Evolutionary conservation across 768 basidiomycete genomes (phyloP).

Genomic region (Kwoniella bestiolae): DNA sequence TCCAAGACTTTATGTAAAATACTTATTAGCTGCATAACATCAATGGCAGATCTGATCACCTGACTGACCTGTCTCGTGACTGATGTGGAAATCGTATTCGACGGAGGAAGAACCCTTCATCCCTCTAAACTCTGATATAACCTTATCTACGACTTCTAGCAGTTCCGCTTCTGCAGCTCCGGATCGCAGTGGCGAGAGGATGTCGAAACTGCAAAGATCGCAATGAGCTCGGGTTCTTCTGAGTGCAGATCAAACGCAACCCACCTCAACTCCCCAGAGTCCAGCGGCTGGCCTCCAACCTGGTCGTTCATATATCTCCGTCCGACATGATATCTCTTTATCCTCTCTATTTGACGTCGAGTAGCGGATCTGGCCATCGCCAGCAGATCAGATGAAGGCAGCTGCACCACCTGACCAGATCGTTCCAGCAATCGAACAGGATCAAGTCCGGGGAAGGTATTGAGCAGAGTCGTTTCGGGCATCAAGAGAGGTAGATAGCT

Average conservation of each 20-base stretch:
- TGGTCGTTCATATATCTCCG: conserved; percentile 39
- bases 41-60: not conserved
- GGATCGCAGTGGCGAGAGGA: conserved; percentile 51
- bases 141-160: conserved; percentile 52
- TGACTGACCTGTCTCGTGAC: conserved; percentile 43
- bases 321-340: conserved; percentile 55
- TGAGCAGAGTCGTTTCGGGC: conserved; percentile 64
- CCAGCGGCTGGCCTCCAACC: conserved; percentile 49
- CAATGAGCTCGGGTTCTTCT: not conserved
- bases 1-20: conserved; percentile 26
- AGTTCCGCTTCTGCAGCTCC: conserved; percentile 52
- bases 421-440: conserved; percentile 78
- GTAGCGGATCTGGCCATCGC: conserved; percentile 51
- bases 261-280: conserved; percentile 46
- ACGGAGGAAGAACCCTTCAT: conserved; percentile 31
- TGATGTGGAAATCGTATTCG: conserved; percentile 54
- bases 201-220: conserved; percentile 45
- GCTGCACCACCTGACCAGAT: conserved; percentile 46
- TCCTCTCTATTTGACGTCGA: conserved; percentile 49
- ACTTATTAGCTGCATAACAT: not conserved
- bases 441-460: conserved; percentile 64
- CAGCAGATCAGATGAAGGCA: conserved; percentile 48
- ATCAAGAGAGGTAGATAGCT: conserved; percentile 84
- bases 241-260: conserved; percentile 1
- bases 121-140: conserved; percentile 53